These are phyloP conservation scores for Macadamia integrifolia DNA, from an alignment of 164 flowering plant genomes.

Conservation along the genomic window DNA sequence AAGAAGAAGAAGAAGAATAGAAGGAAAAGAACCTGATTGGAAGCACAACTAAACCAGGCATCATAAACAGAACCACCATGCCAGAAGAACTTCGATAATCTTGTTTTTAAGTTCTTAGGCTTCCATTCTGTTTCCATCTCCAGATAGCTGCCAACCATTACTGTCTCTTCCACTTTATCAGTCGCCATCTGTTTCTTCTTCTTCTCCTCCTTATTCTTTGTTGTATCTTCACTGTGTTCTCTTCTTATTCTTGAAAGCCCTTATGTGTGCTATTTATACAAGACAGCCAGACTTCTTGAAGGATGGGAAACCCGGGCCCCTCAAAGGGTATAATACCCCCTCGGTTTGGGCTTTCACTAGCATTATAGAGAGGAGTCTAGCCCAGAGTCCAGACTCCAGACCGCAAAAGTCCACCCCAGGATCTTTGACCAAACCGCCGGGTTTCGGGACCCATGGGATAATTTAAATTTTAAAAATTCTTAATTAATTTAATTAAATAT, in stretches of 20 bases:
- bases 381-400: neutral
- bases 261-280: conserved; percentile 27
- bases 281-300: conserved; percentile 17
- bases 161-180: conserved; percentile 76
- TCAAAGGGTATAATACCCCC: conserved; percentile 15
- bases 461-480: neutral
- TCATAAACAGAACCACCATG: conserved; percentile 97
- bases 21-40: conserved; percentile 65
- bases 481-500: neutral
- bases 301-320: conserved; percentile 16
- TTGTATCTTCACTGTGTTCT: neutral
- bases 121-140: conserved; percentile 87
- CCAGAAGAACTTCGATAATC: conserved; percentile 72
- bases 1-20: neutral
- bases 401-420: conserved; percentile 13
- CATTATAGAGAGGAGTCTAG: no score
- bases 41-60: conserved; percentile 99
- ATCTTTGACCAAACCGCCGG: conserved; percentile 19
- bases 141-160: conserved; percentile 77
- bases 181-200: conserved; percentile 32
- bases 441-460: conserved; percentile 4
- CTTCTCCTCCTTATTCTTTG: neutral
- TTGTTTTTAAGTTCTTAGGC: conserved; percentile 43
- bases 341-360: no score
- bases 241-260: neutral